A percentile compares a stretch with the other conserved stretches of the same genome.
Conservation (phyloP, 2,329 filamentous ascomycete species). For the Colletotrichum sp. region DNA sequence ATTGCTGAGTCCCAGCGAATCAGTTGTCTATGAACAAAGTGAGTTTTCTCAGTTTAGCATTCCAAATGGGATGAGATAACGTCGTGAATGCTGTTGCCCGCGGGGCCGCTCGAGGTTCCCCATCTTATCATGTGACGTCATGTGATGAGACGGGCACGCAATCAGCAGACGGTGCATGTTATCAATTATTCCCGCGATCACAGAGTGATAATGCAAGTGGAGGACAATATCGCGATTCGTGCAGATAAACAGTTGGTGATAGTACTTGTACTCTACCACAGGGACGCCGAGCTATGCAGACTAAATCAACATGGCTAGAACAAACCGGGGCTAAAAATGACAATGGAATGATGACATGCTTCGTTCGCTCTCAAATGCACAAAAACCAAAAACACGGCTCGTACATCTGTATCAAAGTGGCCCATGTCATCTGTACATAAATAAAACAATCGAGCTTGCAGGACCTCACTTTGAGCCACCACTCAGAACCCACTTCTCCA, state of each 20-base stretch:
- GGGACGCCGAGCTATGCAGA: neutral
- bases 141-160: neutral
- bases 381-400: neutral
- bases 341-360: neutral
- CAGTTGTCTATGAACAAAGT: neutral
- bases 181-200: neutral
- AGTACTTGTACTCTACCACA: neutral
- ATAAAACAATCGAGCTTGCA: neutral
- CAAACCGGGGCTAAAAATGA: neutral
- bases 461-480: neutral
- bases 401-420: neutral
- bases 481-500: constrained; percentile 12
- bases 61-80: neutral
- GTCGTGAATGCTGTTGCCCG: neutral
- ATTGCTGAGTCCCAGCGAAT: neutral
- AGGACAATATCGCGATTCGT: neutral
- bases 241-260: neutral
- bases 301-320: neutral
- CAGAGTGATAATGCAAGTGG: neutral
- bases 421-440: neutral
- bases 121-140: constrained; percentile 15
- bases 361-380: neutral
- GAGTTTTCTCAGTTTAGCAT: neutral
- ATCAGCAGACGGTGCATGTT: neutral
- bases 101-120: neutral